Evolutionary conservation across 2,329 filamentous ascomycete genomes (phyloP).

Genomic region (Fusarium proliferatum): DNA sequence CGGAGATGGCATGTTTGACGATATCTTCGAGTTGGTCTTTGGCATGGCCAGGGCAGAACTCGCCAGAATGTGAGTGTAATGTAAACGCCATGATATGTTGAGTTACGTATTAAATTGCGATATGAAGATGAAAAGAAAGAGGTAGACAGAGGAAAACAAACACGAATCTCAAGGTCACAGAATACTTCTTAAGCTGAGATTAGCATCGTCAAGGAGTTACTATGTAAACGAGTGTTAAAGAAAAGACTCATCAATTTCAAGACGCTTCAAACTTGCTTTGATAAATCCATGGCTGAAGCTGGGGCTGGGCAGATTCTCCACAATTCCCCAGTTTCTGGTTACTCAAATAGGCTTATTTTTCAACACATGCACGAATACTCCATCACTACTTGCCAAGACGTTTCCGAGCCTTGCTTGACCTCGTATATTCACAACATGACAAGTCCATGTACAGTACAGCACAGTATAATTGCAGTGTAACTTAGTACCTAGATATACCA

Average conservation of each 20-base stretch:
- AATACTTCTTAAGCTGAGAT: not conserved
- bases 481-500: not conserved
- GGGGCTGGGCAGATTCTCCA: slow-evolving; percentile 9
- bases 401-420: not conserved
- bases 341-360: slow-evolving; percentile 1
- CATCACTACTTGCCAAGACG: not conserved
- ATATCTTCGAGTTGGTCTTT: slow-evolving; percentile 86
- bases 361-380: not conserved
- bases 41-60: slow-evolving; percentile 94
- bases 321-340: slow-evolving; percentile 12
- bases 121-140: not conserved
- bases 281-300: slow-evolving; percentile 1
- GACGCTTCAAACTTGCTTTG: slow-evolving; percentile 7
- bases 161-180: not conserved
- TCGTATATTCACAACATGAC: not conserved
- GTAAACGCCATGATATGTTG: slow-evolving; percentile 84
- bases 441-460: not conserved
- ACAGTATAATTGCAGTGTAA: not conserved
- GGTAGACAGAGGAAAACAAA: not conserved
- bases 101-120: not conserved
- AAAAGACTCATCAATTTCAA: slow-evolving; percentile 10
- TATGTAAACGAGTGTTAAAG: not conserved
- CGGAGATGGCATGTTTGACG: slow-evolving; percentile 79
- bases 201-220: not conserved
- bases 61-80: slow-evolving; percentile 97